A percentile compares a stretch with the other conserved stretches of the same genome.
phyloP scores from a whole-genome alignment of 352 stramenopile genomes.

The Phytopythium boreale region DNA sequence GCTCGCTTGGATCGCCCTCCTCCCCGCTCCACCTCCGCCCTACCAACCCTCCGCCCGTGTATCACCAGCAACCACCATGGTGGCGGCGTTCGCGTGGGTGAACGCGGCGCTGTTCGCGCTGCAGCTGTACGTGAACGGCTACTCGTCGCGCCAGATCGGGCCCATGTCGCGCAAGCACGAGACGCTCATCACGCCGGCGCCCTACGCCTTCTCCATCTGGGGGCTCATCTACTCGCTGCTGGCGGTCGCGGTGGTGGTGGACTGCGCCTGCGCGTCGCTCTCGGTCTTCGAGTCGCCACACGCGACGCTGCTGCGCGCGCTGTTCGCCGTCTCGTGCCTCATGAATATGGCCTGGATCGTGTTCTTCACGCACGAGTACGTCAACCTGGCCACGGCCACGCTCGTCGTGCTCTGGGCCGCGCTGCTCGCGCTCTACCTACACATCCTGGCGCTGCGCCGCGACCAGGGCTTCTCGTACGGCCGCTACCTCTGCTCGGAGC shows the following conservation, averaged over 20 bases:
- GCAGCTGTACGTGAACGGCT: constrained; percentile 63
- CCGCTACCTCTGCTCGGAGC: constrained; percentile 54
- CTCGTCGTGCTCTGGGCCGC: constrained; percentile 61
- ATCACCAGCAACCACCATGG: constrained; percentile 5
- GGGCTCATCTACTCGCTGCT: constrained; percentile 75
- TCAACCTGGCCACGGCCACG: constrained; percentile 52
- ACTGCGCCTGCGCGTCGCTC: constrained; percentile 61
- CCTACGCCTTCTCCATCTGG: constrained; percentile 80
- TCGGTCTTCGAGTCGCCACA: constrained; percentile 56
- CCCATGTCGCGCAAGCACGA: constrained; percentile 60
- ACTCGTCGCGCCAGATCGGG: constrained; percentile 40
- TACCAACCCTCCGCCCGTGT: background rate
- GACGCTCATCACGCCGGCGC: constrained; percentile 74
- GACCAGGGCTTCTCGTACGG: constrained; percentile 39
- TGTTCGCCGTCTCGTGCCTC: constrained; percentile 65
- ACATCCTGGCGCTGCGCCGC: constrained; percentile 42
- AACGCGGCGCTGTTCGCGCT: constrained; percentile 63
- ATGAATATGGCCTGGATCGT: constrained; percentile 73
- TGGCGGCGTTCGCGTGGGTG: constrained; percentile 36
- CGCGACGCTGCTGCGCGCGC: constrained; percentile 38
- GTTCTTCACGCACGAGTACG: constrained; percentile 62
- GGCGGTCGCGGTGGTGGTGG: constrained; percentile 52
- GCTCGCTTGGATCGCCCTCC: background rate
- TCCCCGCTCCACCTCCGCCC: background rate
- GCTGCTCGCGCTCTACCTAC: constrained; percentile 53